These are phyloP conservation scores for Pharus latifolius DNA, from an alignment of 176 grass and related monocot species.

Conservation along the genomic window DNA sequence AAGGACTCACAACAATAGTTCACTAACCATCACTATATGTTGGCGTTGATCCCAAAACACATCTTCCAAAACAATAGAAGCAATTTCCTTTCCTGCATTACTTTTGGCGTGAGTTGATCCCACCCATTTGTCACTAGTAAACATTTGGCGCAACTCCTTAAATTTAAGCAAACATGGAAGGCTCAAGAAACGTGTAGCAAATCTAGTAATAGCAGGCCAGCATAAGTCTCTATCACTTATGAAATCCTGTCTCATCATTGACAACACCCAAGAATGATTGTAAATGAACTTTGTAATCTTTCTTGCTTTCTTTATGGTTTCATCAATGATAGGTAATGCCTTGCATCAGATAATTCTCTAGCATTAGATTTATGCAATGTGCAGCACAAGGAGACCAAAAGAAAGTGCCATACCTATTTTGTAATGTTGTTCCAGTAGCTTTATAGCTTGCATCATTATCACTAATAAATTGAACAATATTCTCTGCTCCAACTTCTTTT, in stretches of 20 bases:
- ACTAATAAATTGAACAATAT: constrained; percentile 37
- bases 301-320: constrained; percentile 36
- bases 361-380: constrained; percentile 45
- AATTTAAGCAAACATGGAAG: constrained; percentile 30
- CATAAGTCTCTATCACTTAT: constrained; percentile 31
- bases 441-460: constrained; percentile 33
- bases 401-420: constrained; percentile 32
- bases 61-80: constrained; percentile 30
- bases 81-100: constrained; percentile 6
- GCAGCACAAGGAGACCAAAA: constrained; percentile 44
- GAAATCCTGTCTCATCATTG: constrained; percentile 27
- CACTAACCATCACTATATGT: constrained; percentile 25
- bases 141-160: too few species aligned
- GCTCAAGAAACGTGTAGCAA: constrained; percentile 28
- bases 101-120: constrained; percentile 22
- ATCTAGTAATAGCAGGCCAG: too few species aligned
- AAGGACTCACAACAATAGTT: constrained; percentile 21
- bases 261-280: constrained; percentile 26
- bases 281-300: constrained; percentile 38
- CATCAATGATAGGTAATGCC: constrained; percentile 35
- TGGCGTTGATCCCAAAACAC: constrained; percentile 30
- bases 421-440: constrained; percentile 28
- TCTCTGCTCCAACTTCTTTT: constrained; percentile 31
- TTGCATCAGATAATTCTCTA: constrained; percentile 25
- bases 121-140: constrained; percentile 20